Evolutionary conservation across 805 yeast genomes (phyloP), one percentile per base, ranked within the genome.

Genomic region (Myxozyma monticola): DNA sequence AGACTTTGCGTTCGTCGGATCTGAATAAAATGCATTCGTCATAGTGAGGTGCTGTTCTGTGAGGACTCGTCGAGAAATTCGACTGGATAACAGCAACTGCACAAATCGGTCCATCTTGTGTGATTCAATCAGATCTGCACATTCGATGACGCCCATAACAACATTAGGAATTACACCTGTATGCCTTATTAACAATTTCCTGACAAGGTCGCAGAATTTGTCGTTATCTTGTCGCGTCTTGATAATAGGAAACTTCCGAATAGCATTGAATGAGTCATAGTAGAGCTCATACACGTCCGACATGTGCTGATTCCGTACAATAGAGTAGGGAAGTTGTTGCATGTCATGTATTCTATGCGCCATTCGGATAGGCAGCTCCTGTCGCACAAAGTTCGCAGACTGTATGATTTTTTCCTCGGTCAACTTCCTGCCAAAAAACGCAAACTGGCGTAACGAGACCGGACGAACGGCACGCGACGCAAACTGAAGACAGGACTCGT

Each of bases 131-230:
- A 72, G 69, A 45, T 74, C 67, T 4, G 76, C 66, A 55, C 83
- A 83, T 62, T 91, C 97, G 40, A 89, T 71, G 0, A 95, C 88
- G 1, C 98, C 98, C 89, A 89, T 86, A 75, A 91, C 85, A 52
- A 90, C 72, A 65, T 90, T 91, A 1, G 97, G 93, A 52, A 91
- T 73, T 56, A 88, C 86, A 47, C 84, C 71, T 42, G 88, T 76
- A 68, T 91, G 96, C 66, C 84, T 88, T 24, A 76, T 75, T 59
- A 91, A 71, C 55, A 89, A 77, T 28, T 76, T 72, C 24, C 78
- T 75, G 48, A 90, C 70, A 45, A 80, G 76, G 22, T 72, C 71
- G 63, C 95, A 84, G 66, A 91, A 90, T 57, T 68, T 69, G 35
- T 79, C 82, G 64, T 91, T 91, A 46, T 88, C 96, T 33, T 84